phyloP scores from a whole-genome alignment of 805 yeast genomes.

The Ogataea angusta region DNA sequence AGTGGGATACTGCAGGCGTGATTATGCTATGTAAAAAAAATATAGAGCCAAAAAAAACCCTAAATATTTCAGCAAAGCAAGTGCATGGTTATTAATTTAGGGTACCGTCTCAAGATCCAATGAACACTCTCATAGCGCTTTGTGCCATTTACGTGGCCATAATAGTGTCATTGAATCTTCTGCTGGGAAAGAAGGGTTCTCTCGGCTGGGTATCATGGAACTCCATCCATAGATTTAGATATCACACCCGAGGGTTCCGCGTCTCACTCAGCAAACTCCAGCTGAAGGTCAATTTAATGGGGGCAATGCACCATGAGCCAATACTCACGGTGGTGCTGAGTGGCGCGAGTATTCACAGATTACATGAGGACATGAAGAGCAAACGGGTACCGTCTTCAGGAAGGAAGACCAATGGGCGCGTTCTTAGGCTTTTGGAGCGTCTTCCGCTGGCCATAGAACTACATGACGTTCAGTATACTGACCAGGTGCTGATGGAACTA shows the following conservation, averaged over 20 bases:
- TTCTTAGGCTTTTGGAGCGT: neutral
- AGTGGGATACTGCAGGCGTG: slow-evolving; percentile 46
- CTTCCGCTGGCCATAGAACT: slow-evolving; percentile 1
- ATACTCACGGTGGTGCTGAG: neutral
- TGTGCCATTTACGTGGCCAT: slow-evolving; percentile 8
- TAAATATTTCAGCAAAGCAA: neutral
- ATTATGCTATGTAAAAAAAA: neutral
- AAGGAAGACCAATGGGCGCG: too few species aligned
- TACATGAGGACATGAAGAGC: too few species aligned
- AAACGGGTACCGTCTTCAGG: too few species aligned
- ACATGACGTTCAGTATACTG: neutral
- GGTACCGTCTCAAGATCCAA: neutral
- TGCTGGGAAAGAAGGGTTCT: slow-evolving; percentile 19
- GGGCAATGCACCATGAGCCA: slow-evolving; percentile 6
- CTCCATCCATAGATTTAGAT: slow-evolving; percentile 16
- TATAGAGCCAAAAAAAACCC: neutral
- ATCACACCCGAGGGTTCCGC: slow-evolving; percentile 5
- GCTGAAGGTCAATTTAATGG: slow-evolving; percentile 19
- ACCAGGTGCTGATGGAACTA: neutral
- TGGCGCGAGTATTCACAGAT: neutral
- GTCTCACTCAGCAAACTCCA: slow-evolving; percentile 16
- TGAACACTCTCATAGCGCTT: slow-evolving; percentile 4
- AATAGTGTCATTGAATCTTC: slow-evolving; percentile 12
- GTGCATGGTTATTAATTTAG: neutral
- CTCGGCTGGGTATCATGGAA: slow-evolving; percentile 27